These are phyloP conservation scores for Venturia asperata DNA, from an alignment of 2,329 filamentous ascomycete species.

Conservation along the genomic window DNA sequence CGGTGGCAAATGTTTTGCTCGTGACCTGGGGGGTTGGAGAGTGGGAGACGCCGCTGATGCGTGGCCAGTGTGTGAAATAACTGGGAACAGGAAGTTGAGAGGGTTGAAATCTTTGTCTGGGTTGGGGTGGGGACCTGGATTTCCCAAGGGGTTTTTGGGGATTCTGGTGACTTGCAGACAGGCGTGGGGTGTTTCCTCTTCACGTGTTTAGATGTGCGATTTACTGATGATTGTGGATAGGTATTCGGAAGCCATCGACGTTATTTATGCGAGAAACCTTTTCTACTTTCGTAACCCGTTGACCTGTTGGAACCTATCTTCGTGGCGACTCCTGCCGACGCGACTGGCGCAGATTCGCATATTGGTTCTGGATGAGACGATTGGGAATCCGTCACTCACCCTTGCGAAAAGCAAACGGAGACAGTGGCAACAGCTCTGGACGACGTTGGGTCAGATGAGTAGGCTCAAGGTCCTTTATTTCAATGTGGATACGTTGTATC, in stretches of 20 bases:
- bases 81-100: background rate
- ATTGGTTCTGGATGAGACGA: conserved; percentile 18
- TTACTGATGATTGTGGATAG: background rate
- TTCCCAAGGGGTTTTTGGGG: background rate
- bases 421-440: conserved; percentile 13
- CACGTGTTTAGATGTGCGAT: no score
- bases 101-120: background rate
- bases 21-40: background rate
- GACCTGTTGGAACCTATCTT: conserved; percentile 13
- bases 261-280: conserved; percentile 2
- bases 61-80: conserved; percentile 11
- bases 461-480: conserved; percentile 15
- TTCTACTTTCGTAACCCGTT: conserved; percentile 18
- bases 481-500: conserved; percentile 18
- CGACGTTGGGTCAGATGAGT: background rate
- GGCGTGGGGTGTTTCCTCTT: background rate
- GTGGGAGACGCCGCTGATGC: background rate
- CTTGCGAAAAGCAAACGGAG: conserved; percentile 1
- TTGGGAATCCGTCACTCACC: conserved; percentile 12
- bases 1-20: conserved; percentile 15
- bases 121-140: background rate
- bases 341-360: conserved; percentile 8
- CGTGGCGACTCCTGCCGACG: conserved; percentile 12
- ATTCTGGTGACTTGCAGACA: conserved; percentile 13
- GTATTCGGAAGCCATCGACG: conserved; percentile 14